These are phyloP conservation scores for Tetracladium marchalianum DNA, from an alignment of 495 filamentous ascomycete species.

Conservation along the genomic window DNA sequence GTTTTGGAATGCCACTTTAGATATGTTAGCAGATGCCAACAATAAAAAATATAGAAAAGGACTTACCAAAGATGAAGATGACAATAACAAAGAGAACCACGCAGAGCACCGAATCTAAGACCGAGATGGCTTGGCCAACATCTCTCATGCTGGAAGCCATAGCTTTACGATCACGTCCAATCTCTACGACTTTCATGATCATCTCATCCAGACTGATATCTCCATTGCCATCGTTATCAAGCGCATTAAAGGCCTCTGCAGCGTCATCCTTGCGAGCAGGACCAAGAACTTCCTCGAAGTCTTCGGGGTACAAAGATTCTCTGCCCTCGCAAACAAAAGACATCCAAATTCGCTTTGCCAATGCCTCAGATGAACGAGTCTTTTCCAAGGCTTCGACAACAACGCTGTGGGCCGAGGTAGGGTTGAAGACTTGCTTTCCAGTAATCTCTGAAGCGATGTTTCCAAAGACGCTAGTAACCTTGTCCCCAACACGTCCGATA, in stretches of 20 bases:
- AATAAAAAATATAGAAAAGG: background rate
- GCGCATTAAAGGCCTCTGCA: constrained; percentile 65
- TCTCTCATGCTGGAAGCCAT: constrained; percentile 92
- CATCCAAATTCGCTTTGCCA: constrained; percentile 94
- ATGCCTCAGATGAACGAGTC: constrained; percentile 68
- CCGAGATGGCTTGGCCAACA: constrained; percentile 87
- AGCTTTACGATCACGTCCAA: constrained; percentile 72
- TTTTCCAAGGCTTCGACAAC: constrained; percentile 84
- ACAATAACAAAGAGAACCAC: constrained; percentile 70
- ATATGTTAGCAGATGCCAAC: constrained; percentile 14
- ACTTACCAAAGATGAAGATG: constrained; percentile 74
- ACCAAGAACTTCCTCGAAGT: constrained; percentile 82
- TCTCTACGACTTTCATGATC: constrained; percentile 75
- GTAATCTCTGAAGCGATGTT: constrained; percentile 90
- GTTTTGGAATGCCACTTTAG: constrained; percentile 64
- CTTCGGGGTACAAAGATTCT: constrained; percentile 67
- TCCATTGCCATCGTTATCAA: constrained; percentile 85
- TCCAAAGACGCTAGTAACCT: constrained; percentile 85
- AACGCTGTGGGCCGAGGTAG: constrained; percentile 67
- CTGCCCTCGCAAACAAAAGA: constrained; percentile 89
- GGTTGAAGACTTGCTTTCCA: constrained; percentile 89
- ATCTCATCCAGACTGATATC: constrained; percentile 89
- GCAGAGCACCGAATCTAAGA: constrained; percentile 75
- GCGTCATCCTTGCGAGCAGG: constrained; percentile 59
- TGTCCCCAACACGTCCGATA: constrained; percentile 77